A percentile compares a stretch with the other conserved stretches of the same genome.
Evolutionary conservation across 2,329 filamentous ascomycete species (phyloP).

Genomic region (Hypoxylon sp.): DNA sequence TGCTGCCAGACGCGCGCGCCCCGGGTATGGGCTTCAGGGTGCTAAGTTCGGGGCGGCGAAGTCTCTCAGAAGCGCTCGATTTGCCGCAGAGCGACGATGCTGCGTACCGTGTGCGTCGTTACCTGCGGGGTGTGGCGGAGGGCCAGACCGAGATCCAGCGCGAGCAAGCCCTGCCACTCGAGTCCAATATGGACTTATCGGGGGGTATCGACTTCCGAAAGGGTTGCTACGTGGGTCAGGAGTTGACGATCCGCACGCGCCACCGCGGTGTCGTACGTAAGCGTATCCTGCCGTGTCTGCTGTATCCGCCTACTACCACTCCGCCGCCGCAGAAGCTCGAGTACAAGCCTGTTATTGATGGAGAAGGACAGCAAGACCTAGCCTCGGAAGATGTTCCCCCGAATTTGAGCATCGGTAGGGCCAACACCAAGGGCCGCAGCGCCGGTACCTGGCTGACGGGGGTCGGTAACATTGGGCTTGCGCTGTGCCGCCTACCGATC

Average conservation of each 20-base stretch:
- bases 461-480: constrained; percentile 87
- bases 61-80: constrained; percentile 52
- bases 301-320: constrained; percentile 63
- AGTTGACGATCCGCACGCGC: constrained; percentile 93
- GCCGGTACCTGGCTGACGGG: constrained; percentile 84
- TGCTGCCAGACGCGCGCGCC: constrained; percentile 64
- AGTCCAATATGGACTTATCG: constrained; percentile 89
- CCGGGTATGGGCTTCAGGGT: constrained; percentile 68
- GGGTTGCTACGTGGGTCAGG: constrained; percentile 96
- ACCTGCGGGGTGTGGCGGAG: constrained; percentile 84
- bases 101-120: constrained; percentile 80
- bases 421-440: constrained; percentile 71
- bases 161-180: constrained; percentile 82
- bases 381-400: constrained; percentile 56
- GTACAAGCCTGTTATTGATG: constrained; percentile 54
- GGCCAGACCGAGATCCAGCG: constrained; percentile 81
- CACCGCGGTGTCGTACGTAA: constrained; percentile 95
- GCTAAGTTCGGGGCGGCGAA: constrained; percentile 49
- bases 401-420: constrained; percentile 63
- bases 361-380: neutral
- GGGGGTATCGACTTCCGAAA: constrained; percentile 91
- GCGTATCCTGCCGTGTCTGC: constrained; percentile 81
- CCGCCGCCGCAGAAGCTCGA: constrained; percentile 56
- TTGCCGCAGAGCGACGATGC: constrained; percentile 62
- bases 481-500: constrained; percentile 85